These are phyloP conservation scores for Oryza glumipatula DNA, from an alignment of 176 grass and related monocot genomes.

Conservation along the genomic window DNA sequence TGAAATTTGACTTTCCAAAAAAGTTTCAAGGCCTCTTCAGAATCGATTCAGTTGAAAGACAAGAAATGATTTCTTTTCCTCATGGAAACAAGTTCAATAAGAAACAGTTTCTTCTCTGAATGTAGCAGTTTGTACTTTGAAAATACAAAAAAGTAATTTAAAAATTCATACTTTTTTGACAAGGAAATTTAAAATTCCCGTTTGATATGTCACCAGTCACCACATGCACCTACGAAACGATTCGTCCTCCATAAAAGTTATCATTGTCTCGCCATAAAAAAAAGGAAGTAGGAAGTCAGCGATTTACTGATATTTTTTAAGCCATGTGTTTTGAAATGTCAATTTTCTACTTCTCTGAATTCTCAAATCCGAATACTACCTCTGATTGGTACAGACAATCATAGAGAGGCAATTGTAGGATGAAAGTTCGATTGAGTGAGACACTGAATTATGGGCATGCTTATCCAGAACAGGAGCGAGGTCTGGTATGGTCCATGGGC, in stretches of 20 bases:
- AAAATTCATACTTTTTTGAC: too few species aligned
- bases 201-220: neutral
- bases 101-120: neutral
- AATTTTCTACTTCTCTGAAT: neutral
- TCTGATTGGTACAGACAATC: neutral
- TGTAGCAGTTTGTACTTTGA: neutral
- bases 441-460: slow-evolving; percentile 1
- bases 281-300: neutral
- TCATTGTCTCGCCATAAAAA: neutral
- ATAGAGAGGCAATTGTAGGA: neutral
- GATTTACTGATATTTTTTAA: neutral
- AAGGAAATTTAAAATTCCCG: too few species aligned
- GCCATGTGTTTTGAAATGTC: neutral
- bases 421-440: neutral
- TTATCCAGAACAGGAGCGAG: neutral
- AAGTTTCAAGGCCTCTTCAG: neutral
- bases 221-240: neutral
- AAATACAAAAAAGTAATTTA: neutral
- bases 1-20: neutral
- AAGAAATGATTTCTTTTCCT: neutral
- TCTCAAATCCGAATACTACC: neutral
- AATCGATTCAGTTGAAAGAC: neutral
- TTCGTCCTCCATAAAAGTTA: neutral
- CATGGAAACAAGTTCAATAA: neutral
- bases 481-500: neutral